phyloP scores from a whole-genome alignment of 202 grass and related monocot genomes.

The Bolboschoenoplectus hybrid region DNA sequence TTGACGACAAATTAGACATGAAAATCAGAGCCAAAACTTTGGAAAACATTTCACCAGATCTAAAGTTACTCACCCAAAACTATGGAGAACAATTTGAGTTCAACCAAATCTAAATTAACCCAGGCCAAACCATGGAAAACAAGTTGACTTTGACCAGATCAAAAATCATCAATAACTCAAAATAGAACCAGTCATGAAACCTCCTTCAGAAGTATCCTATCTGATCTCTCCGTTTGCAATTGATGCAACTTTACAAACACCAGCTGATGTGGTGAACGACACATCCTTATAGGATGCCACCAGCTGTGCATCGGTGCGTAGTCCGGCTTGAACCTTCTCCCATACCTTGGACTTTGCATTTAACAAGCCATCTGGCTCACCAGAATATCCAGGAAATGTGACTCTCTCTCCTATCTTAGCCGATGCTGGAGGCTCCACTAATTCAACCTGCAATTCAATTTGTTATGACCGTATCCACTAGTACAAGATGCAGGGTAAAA shows the following conservation, averaged over 20 bases:
- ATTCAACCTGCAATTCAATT: slow-evolving; percentile 65
- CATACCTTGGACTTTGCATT: slow-evolving; percentile 84
- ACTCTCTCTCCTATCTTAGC: slow-evolving; percentile 65
- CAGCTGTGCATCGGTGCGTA: slow-evolving; percentile 65
- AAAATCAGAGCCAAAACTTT: not conserved
- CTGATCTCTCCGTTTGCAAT: slow-evolving; percentile 76
- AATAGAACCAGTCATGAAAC: not conserved
- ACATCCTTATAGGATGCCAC: slow-evolving; percentile 78
- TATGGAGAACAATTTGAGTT: slow-evolving; percentile 15
- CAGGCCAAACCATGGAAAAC: not conserved
- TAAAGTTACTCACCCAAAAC: slow-evolving; percentile 5
- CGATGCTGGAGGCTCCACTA: slow-evolving; percentile 77
- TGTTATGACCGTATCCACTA: not conserved
- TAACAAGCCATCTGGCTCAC: slow-evolving; percentile 66
- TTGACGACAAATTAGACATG: slow-evolving; percentile 18
- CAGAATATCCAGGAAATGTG: slow-evolving; percentile 63
- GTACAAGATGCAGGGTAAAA: not conserved
- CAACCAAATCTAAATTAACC: slow-evolving; percentile 1
- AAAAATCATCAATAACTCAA: not conserved
- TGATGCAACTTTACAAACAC: slow-evolving; percentile 68
- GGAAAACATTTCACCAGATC: not conserved
- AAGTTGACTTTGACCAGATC: not conserved
- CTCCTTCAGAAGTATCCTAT: slow-evolving; percentile 35
- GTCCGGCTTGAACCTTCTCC: slow-evolving; percentile 74
- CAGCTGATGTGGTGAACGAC: slow-evolving; percentile 68